Conservation (phyloP, 129 eudicot genomes). For the Saussurea involucrata region DNA sequence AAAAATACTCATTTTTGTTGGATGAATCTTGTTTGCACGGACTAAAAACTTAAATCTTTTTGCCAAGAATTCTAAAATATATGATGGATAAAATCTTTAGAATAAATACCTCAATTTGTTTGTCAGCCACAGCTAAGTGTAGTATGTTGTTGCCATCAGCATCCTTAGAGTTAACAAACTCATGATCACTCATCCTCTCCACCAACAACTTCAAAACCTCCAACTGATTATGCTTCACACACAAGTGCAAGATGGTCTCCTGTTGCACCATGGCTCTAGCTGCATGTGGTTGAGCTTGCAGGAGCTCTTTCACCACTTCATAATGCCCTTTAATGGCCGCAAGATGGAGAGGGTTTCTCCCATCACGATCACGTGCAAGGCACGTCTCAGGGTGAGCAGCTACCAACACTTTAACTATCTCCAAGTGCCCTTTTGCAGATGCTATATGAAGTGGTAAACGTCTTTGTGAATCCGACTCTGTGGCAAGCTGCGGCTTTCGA, state of each 20-base stretch:
- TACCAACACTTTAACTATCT: slow-evolving; percentile 24
- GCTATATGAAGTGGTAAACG: slow-evolving; percentile 53
- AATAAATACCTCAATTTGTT: slow-evolving; percentile 33
- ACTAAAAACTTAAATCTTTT: too few relatives aligned
- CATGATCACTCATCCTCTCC: slow-evolving; percentile 17
- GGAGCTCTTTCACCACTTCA: slow-evolving; percentile 31
- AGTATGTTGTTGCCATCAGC: slow-evolving; percentile 33
- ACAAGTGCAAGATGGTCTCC: slow-evolving; percentile 45
- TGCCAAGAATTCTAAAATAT: background rate
- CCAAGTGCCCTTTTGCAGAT: slow-evolving; percentile 41
- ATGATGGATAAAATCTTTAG: background rate
- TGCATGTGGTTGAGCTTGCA: slow-evolving; percentile 32
- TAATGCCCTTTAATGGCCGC: slow-evolving; percentile 50
- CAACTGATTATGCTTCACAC: slow-evolving; percentile 41
- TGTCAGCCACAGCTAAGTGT: slow-evolving; percentile 42
- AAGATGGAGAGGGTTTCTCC: slow-evolving; percentile 45
- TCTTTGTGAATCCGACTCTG: slow-evolving; percentile 31
- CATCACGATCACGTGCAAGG: slow-evolving; percentile 38
- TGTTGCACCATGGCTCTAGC: slow-evolving; percentile 28
- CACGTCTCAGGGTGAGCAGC: slow-evolving; percentile 25
- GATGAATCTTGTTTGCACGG: too few relatives aligned
- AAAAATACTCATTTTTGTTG: background rate
- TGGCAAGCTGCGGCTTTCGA: slow-evolving; percentile 33
- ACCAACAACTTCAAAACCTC: slow-evolving; percentile 37
- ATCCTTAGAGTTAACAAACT: slow-evolving; percentile 32